phyloP scores from a whole-genome alignment of 1,284 basidiomycete genomes.

The Phylloboletellus chloephorus region DNA sequence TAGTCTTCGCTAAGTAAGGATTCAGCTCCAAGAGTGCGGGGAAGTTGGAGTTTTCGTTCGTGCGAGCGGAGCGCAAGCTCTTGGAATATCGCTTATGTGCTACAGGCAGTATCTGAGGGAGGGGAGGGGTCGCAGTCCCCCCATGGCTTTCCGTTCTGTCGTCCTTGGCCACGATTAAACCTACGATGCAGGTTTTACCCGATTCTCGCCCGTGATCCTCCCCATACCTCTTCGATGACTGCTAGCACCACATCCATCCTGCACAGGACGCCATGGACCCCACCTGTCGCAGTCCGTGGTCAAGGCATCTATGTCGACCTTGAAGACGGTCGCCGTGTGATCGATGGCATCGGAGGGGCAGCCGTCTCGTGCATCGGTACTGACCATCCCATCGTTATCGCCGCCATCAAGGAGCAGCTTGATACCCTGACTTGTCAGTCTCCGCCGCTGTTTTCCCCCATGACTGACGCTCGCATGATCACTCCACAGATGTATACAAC shows the following conservation, averaged over 20 bases:
- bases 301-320: slow-evolving; percentile 67
- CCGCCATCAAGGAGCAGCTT: slow-evolving; percentile 73
- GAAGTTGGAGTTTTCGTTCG: too few species aligned
- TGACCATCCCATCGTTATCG: slow-evolving; percentile 61
- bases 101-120: too few species aligned
- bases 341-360: slow-evolving; percentile 80
- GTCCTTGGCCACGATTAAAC: not conserved
- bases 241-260: slow-evolving; percentile 39
- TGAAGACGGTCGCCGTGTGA: slow-evolving; percentile 57
- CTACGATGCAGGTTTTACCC: not conserved
- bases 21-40: too few species aligned
- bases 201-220: not conserved
- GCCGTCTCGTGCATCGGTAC: slow-evolving; percentile 78
- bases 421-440: slow-evolving; percentile 63
- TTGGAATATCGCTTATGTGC: too few species aligned
- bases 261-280: slow-evolving; percentile 62
- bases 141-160: not conserved
- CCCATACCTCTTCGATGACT: slow-evolving; percentile 15
- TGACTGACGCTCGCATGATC: slow-evolving; percentile 4
- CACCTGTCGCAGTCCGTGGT: slow-evolving; percentile 58
- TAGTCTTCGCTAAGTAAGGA: too few species aligned
- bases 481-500: slow-evolving; percentile 65
- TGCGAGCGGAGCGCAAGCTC: too few species aligned
- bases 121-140: too few species aligned
- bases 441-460: slow-evolving; percentile 19